These are phyloP conservation scores for Spongospora subterranea DNA, from an alignment of 208 protist genomes.

Conservation along the genomic window DNA sequence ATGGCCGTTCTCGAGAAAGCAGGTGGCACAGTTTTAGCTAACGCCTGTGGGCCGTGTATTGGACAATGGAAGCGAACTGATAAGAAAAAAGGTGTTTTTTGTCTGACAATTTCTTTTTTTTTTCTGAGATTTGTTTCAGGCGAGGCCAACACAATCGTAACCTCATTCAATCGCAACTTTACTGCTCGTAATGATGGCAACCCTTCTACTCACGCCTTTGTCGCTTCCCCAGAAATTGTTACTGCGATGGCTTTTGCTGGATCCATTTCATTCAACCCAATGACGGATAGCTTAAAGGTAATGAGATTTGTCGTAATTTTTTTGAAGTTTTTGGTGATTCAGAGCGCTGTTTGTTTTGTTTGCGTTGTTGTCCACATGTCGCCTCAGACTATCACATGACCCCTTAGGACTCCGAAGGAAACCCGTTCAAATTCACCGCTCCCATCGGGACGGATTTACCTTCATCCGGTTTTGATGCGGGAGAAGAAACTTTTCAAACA, in stretches of 20 bases:
- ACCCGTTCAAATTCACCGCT: constrained; percentile 69
- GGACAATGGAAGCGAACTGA: constrained; percentile 82
- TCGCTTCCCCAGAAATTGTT: constrained; percentile 82
- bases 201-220: constrained; percentile 82
- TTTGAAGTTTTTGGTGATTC: neutral
- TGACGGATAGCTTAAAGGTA: constrained; percentile 74
- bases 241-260: constrained; percentile 80
- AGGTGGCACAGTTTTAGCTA: constrained; percentile 81
- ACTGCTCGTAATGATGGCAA: constrained; percentile 82
- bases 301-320: too few species aligned
- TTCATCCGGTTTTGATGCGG: constrained; percentile 73
- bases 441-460: constrained; percentile 77
- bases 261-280: constrained; percentile 79
- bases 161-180: constrained; percentile 88
- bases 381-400: neutral
- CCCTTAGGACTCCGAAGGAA: neutral
- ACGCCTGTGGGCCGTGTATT: constrained; percentile 86
- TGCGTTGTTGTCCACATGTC: neutral
- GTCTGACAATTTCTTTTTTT: neutral
- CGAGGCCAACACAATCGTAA: constrained; percentile 84
- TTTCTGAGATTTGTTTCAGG: constrained; percentile 27
- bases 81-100: constrained; percentile 69
- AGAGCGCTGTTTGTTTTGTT: constrained; percentile 42
- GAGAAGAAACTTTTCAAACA: constrained; percentile 74
- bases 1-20: constrained; percentile 72